Percentiles rank a stretch among this genome's conserved stretches.
Conservation (phyloP, 768 basidiomycete species). For the Vararia minispora region DNA sequence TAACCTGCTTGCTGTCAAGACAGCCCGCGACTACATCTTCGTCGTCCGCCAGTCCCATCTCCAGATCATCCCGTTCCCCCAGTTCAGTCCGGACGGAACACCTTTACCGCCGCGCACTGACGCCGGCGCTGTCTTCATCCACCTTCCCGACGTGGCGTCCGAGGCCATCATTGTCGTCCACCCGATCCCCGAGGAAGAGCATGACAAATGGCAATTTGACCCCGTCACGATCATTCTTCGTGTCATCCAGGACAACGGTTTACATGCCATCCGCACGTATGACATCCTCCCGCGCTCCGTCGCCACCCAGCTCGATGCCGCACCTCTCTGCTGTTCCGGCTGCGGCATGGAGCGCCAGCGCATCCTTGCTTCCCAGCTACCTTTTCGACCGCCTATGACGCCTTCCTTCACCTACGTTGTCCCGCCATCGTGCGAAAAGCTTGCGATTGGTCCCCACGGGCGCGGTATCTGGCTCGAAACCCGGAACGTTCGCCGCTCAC, state of each 20-base stretch:
- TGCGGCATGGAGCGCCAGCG: too few relatives aligned
- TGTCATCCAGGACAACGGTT: conserved; percentile 14
- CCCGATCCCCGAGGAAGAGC: conserved; percentile 11
- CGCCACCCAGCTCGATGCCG: neutral
- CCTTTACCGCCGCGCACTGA: conserved; percentile 3
- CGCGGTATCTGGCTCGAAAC: conserved; percentile 28
- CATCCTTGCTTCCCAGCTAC: too few relatives aligned
- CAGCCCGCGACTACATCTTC: conserved; percentile 19
- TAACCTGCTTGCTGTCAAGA: conserved; percentile 17
- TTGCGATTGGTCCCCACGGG: conserved; percentile 20
- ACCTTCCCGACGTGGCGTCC: conserved; percentile 15
- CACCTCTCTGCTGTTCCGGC: too few relatives aligned
- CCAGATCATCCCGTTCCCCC: conserved; percentile 16
- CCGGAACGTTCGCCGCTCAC: conserved; percentile 20
- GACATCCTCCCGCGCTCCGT: conserved; percentile 19
- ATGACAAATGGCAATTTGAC: conserved; percentile 20
- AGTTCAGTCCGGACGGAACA: conserved; percentile 7
- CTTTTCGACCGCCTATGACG: conserved; percentile 2
- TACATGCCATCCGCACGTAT: conserved; percentile 19
- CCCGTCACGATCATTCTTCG: conserved; percentile 23
- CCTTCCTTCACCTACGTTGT: conserved; percentile 16
- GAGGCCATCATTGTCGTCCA: conserved; percentile 20
- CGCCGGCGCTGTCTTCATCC: conserved; percentile 10
- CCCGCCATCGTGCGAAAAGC: conserved; percentile 19
- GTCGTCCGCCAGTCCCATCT: conserved; percentile 19